Evolutionary conservation across 208 protist species (phyloP).

Genomic region (Leishmania tarentolae): DNA sequence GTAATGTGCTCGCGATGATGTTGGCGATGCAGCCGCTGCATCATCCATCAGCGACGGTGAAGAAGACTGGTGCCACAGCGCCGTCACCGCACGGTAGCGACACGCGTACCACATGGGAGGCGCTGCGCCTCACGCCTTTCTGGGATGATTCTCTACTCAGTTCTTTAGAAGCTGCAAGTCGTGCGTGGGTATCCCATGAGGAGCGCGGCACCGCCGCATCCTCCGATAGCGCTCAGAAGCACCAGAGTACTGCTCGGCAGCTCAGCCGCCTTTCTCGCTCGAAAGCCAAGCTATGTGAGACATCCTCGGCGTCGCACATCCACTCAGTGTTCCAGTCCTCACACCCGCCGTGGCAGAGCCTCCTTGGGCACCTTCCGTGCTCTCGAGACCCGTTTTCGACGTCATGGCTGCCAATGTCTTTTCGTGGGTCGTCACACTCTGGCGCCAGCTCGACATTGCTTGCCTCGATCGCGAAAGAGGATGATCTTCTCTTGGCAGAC

Average conservation of each 20-base stretch:
- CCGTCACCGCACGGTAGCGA: background rate
- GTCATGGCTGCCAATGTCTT: slow-evolving; percentile 16
- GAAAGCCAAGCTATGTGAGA: background rate
- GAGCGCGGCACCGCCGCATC: background rate
- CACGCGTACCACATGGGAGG: slow-evolving; percentile 10
- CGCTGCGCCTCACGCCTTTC: slow-evolving; percentile 14
- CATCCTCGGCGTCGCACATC: background rate
- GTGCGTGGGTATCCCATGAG: slow-evolving; percentile 4
- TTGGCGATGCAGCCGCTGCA: slow-evolving; percentile 6
- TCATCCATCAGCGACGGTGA: background rate
- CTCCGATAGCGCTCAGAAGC: background rate
- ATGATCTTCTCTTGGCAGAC: slow-evolving; percentile 6
- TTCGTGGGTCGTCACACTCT: background rate
- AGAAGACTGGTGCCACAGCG: background rate
- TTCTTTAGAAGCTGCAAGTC: slow-evolving; percentile 20
- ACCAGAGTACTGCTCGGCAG: background rate
- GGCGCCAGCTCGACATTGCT: background rate
- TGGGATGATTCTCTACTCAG: slow-evolving; percentile 16
- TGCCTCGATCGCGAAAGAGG: slow-evolving; percentile 21
- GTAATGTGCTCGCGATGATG: slow-evolving; percentile 36
- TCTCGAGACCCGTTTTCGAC: slow-evolving; percentile 10
- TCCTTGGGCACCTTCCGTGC: slow-evolving; percentile 25
- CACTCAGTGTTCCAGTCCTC: background rate
- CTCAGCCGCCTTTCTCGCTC: background rate
- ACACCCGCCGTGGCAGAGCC: slow-evolving; percentile 1